These are phyloP conservation scores for Cladosporium cucumerinum DNA, from an alignment of 2,329 filamentous ascomycete species.

Conservation along the genomic window DNA sequence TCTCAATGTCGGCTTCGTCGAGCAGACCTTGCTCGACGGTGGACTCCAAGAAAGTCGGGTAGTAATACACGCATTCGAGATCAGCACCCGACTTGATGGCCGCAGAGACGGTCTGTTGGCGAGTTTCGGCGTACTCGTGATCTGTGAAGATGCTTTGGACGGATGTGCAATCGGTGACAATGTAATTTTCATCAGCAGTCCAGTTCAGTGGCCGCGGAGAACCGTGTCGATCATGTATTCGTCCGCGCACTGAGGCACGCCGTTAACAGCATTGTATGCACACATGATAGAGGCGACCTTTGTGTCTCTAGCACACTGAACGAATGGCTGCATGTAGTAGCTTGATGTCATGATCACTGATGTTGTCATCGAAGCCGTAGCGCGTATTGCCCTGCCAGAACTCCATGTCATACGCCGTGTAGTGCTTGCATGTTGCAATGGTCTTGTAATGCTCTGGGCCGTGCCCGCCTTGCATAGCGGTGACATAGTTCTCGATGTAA, in stretches of 20 bases:
- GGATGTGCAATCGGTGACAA: slow-evolving; percentile 62
- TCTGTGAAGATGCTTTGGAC: slow-evolving; percentile 54
- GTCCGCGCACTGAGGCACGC: slow-evolving; percentile 59
- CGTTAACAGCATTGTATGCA: slow-evolving; percentile 41
- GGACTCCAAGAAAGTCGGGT: slow-evolving; percentile 41
- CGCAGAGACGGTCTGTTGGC: slow-evolving; percentile 44
- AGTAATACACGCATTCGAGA: slow-evolving; percentile 41
- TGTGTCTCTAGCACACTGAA: slow-evolving; percentile 6
- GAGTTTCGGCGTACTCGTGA: slow-evolving; percentile 39
- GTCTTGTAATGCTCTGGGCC: slow-evolving; percentile 9
- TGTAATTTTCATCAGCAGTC: slow-evolving; percentile 51
- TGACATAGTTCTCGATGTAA: slow-evolving; percentile 11
- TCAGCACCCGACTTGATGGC: slow-evolving; percentile 51
- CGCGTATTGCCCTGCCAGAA: slow-evolving; percentile 2
- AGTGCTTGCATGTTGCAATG: slow-evolving; percentile 15
- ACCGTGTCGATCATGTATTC: slow-evolving; percentile 59
- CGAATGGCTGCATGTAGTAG: slow-evolving; percentile 16
- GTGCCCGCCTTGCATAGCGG: background rate
- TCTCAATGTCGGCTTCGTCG: slow-evolving; percentile 41
- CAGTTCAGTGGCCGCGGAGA: slow-evolving; percentile 61
- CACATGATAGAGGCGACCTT: slow-evolving; percentile 15
- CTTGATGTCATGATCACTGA: slow-evolving; percentile 6
- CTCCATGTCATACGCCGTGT: slow-evolving; percentile 5
- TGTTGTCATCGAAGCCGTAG: slow-evolving; percentile 11
- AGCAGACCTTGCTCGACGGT: slow-evolving; percentile 35